Conservation (phyloP, 371 early-diverging fungal species). For the Mucor plumbeus region DNA sequence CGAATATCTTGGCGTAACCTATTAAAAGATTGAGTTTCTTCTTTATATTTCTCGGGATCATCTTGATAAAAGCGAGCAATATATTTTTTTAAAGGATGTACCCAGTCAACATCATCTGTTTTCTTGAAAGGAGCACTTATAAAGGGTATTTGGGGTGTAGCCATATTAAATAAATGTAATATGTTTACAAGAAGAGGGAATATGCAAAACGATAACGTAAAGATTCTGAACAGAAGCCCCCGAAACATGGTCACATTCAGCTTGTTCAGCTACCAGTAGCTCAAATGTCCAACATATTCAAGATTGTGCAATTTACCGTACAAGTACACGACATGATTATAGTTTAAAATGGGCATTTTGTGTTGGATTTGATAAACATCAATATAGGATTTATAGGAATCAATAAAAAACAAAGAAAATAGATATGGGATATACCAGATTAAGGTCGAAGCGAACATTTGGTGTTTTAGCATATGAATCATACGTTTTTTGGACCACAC, state of each 20-base stretch:
- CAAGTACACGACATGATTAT: too few relatives aligned
- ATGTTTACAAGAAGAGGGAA: constrained; percentile 12
- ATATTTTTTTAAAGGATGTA: constrained; percentile 78
- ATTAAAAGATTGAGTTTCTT: constrained; percentile 85
- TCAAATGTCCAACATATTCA: neutral
- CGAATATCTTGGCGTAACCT: constrained; percentile 94
- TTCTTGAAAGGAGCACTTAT: constrained; percentile 64
- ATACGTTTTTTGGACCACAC: neutral
- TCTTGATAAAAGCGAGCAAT: constrained; percentile 88
- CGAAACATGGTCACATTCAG: constrained; percentile 7
- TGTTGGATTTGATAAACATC: too few relatives aligned
- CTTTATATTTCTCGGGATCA: constrained; percentile 87
- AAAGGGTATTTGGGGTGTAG: constrained; percentile 60
- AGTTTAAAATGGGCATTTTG: too few relatives aligned
- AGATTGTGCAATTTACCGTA: neutral
- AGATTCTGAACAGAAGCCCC: constrained; percentile 3
- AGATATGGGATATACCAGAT: too few relatives aligned
- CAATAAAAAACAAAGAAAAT: too few relatives aligned
- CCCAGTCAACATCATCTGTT: constrained; percentile 88
- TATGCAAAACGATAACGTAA: neutral
- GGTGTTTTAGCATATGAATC: neutral
- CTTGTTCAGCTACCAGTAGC: neutral
- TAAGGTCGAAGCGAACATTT: too few relatives aligned
- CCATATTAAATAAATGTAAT: constrained; percentile 28
- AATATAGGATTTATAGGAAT: too few relatives aligned